Evolutionary conservation across 2,329 filamentous ascomycete genomes (phyloP).

Genomic region (Periconia digitata): DNA sequence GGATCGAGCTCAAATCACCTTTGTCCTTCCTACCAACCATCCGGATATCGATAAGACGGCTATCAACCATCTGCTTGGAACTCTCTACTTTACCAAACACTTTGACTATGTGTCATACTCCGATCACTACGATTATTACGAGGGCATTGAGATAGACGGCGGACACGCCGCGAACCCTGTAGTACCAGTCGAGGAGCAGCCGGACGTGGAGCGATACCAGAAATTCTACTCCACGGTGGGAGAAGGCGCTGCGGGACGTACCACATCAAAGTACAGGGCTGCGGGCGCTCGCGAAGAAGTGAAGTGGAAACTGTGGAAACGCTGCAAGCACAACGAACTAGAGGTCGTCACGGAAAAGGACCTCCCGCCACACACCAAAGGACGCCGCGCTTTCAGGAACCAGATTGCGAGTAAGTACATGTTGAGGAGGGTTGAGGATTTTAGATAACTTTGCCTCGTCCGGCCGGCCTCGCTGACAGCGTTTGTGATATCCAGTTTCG

Average conservation of each 20-base stretch:
- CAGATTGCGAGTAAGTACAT: neutral
- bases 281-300: neutral
- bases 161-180: neutral
- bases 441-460: neutral
- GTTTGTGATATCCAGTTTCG: neutral
- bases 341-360: neutral
- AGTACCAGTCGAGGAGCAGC: neutral
- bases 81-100: neutral
- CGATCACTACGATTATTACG: neutral
- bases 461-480: neutral
- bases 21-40: neutral
- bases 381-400: neutral
- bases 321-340: neutral
- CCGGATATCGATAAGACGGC: neutral
- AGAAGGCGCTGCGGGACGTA: neutral
- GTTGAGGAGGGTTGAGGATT: neutral
- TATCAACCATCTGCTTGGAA: neutral
- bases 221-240: constrained; percentile 2
- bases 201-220: neutral
- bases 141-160: neutral
- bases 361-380: neutral
- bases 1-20: constrained; percentile 1
- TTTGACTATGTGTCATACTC: neutral
- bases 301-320: constrained; percentile 1
- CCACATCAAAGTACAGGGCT: neutral